phyloP scores from a whole-genome alignment of 2,329 filamentous ascomycete genomes.

The Clonostachys solani region DNA sequence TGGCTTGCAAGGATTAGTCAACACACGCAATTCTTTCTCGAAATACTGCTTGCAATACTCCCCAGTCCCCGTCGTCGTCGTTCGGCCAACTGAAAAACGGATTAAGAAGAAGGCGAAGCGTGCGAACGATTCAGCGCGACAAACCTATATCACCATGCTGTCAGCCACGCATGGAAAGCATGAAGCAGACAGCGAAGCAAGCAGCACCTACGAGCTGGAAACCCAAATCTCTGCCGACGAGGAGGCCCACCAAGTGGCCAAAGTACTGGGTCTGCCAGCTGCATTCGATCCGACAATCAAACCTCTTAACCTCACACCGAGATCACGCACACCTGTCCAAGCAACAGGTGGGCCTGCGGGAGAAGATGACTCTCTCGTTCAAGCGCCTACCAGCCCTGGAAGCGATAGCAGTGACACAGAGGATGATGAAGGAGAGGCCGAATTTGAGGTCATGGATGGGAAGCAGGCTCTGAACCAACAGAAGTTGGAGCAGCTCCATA shows the following conservation, averaged over 20 bases:
- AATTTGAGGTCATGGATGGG: constrained; percentile 40
- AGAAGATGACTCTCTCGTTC: not conserved
- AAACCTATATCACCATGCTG: constrained; percentile 75
- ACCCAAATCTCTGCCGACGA: constrained; percentile 52
- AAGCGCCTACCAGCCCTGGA: not conserved
- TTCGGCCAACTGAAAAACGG: constrained; percentile 80
- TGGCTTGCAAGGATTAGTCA: constrained; percentile 80
- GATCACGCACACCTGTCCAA: not conserved
- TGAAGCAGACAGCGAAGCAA: constrained; percentile 52
- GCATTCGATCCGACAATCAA: constrained; percentile 62
- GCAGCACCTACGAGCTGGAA: constrained; percentile 50
- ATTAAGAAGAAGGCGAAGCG: constrained; percentile 88
- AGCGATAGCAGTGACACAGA: constrained; percentile 34
- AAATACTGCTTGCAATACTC: constrained; percentile 95
- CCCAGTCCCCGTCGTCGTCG: constrained; percentile 88
- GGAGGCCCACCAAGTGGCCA: constrained; percentile 61
- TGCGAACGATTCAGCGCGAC: constrained; percentile 68
- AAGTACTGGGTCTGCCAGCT: constrained; percentile 58
- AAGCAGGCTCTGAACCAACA: constrained; percentile 38
- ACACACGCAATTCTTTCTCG: constrained; percentile 75
- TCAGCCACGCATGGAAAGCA: constrained; percentile 55
- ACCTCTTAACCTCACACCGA: constrained; percentile 33
- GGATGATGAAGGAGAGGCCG: constrained; percentile 30
- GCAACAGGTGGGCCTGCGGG: not conserved
- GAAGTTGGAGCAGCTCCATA: constrained; percentile 48